phyloP scores from a whole-genome alignment of 2,329 filamentous ascomycete genomes.

The Aureobasidium musti region DNA sequence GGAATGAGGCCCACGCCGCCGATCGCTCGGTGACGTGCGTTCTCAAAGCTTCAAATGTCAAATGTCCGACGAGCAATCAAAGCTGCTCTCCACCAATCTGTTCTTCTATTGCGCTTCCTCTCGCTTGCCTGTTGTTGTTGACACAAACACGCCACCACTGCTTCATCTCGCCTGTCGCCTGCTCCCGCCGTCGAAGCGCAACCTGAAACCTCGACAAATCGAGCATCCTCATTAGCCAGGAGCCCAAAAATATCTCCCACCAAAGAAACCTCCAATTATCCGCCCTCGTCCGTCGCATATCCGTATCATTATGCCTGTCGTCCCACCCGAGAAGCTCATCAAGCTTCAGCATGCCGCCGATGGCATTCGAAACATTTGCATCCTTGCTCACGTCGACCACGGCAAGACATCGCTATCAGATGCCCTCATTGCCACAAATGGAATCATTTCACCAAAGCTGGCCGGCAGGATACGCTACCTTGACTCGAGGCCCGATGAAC shows the following conservation, averaged over 20 bases:
- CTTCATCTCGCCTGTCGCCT: constrained; percentile 25
- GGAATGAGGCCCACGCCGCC: constrained; percentile 14
- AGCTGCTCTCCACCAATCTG: too few species aligned
- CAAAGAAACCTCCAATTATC: background rate
- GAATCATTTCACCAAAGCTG: constrained; percentile 96
- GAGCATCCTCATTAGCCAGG: constrained; percentile 3
- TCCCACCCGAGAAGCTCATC: constrained; percentile 86
- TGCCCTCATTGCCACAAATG: constrained; percentile 94
- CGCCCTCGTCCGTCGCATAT: constrained; percentile 2
- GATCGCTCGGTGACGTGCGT: background rate
- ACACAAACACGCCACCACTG: background rate
- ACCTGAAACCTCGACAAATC: constrained; percentile 8
- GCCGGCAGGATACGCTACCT: constrained; percentile 98
- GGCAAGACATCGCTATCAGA: constrained; percentile 98
- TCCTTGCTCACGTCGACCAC: constrained; percentile 94
- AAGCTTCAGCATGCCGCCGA: constrained; percentile 83
- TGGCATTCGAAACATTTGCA: constrained; percentile 93
- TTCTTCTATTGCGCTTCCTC: too few species aligned
- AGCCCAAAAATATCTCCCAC: background rate
- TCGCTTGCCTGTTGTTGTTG: background rate
- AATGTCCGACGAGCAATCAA: background rate
- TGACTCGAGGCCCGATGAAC: constrained; percentile 94
- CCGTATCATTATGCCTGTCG: constrained; percentile 73
- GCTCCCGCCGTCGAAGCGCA: constrained; percentile 14
- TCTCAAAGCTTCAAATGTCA: background rate